A percentile compares a stretch with the other conserved stretches of the same genome.
These are phyloP conservation scores for Globisporangium heterothallicum DNA, from an alignment of 352 stramenopile genomes.

Conservation along the genomic window DNA sequence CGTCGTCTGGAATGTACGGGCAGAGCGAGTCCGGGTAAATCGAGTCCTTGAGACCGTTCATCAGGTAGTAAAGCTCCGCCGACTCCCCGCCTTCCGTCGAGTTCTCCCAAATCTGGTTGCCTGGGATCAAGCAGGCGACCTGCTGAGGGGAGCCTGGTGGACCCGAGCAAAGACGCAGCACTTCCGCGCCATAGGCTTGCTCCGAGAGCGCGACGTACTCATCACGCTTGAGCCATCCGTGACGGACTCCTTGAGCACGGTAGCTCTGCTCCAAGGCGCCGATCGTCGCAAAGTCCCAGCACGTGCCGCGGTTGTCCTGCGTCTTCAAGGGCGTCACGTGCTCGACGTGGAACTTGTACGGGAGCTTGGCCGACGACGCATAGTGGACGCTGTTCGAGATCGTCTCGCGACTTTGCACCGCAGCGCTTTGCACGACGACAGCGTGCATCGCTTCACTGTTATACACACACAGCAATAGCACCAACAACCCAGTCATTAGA, in stretches of 20 bases:
- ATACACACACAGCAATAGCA: neutral
- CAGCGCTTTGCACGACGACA: slow-evolving; percentile 19
- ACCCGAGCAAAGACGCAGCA: slow-evolving; percentile 49
- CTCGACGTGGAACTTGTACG: slow-evolving; percentile 53
- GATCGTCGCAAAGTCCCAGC: slow-evolving; percentile 66
- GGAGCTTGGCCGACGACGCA: slow-evolving; percentile 19
- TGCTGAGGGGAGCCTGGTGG: slow-evolving; percentile 44
- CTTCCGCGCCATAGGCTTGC: slow-evolving; percentile 57
- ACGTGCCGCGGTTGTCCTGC: slow-evolving; percentile 60
- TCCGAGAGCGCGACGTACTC: slow-evolving; percentile 60
- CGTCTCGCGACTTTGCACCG: slow-evolving; percentile 3
- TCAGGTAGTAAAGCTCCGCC: slow-evolving; percentile 41
- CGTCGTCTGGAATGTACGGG: slow-evolving; percentile 33
- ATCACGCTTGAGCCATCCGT: slow-evolving; percentile 45
- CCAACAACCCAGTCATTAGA: neutral
- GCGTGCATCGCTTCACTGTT: slow-evolving; percentile 45
- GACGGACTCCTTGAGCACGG: slow-evolving; percentile 43
- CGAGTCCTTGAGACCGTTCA: slow-evolving; percentile 42
- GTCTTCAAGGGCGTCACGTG: slow-evolving; percentile 61
- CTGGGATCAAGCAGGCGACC: slow-evolving; percentile 51
- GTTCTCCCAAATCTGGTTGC: slow-evolving; percentile 63
- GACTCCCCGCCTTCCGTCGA: slow-evolving; percentile 53
- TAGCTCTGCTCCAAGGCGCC: slow-evolving; percentile 65
- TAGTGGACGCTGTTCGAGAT: slow-evolving; percentile 19
- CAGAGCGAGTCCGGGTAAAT: slow-evolving; percentile 51